Conservation (phyloP, 1,139 yeast species). For the Eremothecium coryli region DNA sequence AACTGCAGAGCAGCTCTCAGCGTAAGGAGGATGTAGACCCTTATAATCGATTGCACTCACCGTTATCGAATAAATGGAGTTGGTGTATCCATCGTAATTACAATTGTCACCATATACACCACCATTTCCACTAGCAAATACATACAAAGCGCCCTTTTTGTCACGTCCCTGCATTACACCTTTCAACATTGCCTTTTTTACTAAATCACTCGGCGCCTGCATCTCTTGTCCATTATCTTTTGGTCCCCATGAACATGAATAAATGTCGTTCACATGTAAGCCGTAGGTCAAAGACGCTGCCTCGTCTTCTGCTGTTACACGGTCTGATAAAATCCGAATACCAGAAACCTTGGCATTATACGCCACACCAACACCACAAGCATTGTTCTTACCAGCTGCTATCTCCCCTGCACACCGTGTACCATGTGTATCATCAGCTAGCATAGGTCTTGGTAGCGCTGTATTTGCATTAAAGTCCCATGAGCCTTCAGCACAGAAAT, state of each 20-base stretch:
- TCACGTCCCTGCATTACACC: slow-evolving; percentile 81
- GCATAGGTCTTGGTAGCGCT: slow-evolving; percentile 67
- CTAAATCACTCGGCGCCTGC: slow-evolving; percentile 74
- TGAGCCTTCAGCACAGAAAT: slow-evolving; percentile 67
- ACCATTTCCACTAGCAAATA: slow-evolving; percentile 96
- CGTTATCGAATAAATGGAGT: slow-evolving; percentile 88
- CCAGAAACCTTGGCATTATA: slow-evolving; percentile 82
- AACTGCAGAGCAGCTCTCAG: slow-evolving; percentile 93
- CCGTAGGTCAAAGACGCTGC: slow-evolving; percentile 81
- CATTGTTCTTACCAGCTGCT: slow-evolving; percentile 72
- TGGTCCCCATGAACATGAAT: slow-evolving; percentile 99
- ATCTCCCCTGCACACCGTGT: slow-evolving; percentile 98
- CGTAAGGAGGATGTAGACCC: slow-evolving; percentile 77
- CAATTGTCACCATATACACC: slow-evolving; percentile 78
- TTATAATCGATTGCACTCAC: slow-evolving; percentile 87
- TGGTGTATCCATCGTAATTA: slow-evolving; percentile 96
- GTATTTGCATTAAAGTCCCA: slow-evolving; percentile 86
- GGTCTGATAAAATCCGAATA: slow-evolving; percentile 75
- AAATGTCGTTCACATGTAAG: slow-evolving; percentile 75
- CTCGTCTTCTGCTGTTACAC: slow-evolving; percentile 76
- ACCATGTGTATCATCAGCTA: slow-evolving; percentile 87
- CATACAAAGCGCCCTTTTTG: slow-evolving; percentile 79
- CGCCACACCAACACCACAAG: slow-evolving; percentile 94
- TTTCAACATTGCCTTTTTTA: slow-evolving; percentile 69
- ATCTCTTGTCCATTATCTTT: slow-evolving; percentile 83